Evolutionary conservation across 441 rosid species (phyloP).

Genomic region (Syzygium malaccense): DNA sequence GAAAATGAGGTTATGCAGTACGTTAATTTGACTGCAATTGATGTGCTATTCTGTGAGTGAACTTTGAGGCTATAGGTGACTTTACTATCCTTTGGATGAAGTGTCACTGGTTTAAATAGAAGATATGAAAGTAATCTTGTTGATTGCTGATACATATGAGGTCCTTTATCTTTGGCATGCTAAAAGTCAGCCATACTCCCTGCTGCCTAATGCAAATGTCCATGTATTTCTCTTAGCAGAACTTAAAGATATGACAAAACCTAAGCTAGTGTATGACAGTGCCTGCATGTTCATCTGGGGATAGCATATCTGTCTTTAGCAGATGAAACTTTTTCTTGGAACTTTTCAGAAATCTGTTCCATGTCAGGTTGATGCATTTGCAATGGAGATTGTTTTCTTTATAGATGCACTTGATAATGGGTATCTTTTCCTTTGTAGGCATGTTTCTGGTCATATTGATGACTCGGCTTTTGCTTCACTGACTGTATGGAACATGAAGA

Average conservation of each 20-base stretch:
- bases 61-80: neutral
- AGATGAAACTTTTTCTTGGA: neutral
- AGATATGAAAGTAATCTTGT: neutral
- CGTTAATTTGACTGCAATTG: neutral
- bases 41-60: neutral
- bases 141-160: neutral
- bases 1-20: neutral
- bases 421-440: slow-evolving; percentile 24
- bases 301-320: neutral
- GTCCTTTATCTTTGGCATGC: neutral
- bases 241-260: neutral
- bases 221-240: neutral
- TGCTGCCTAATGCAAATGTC: neutral
- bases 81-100: neutral
- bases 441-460: slow-evolving; percentile 31
- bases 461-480: slow-evolving; percentile 52
- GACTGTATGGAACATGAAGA: slow-evolving; percentile 78
- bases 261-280: neutral
- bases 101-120: neutral
- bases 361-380: neutral
- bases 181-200: neutral
- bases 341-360: neutral
- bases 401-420: neutral
- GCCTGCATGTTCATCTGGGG: neutral
- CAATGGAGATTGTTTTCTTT: neutral